Conservation (phyloP, 352 stramenopile species). For the Elongisporangium senticosum region DNA sequence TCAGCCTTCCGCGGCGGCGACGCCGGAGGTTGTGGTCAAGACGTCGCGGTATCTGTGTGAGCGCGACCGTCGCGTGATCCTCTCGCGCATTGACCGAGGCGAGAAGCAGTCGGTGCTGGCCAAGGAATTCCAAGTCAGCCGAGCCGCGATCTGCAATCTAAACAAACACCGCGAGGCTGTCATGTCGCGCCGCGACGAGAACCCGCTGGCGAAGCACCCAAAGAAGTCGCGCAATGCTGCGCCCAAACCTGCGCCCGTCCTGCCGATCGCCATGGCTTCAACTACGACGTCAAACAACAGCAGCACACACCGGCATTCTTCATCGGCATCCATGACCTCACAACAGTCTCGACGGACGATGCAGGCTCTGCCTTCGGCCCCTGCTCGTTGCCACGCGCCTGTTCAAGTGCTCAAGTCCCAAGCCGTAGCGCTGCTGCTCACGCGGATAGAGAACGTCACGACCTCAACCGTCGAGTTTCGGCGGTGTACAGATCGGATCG, state of each 20-base stretch:
- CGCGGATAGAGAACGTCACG: slow-evolving; percentile 25
- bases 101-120: slow-evolving; percentile 45
- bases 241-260: not conserved
- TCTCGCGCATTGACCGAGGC: slow-evolving; percentile 29
- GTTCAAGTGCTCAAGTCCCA: slow-evolving; percentile 39
- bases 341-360: not conserved
- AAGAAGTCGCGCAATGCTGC: slow-evolving; percentile 7
- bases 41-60: slow-evolving; percentile 37
- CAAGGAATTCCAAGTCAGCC: slow-evolving; percentile 55
- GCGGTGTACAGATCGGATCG: slow-evolving; percentile 28
- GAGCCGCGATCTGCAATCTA: slow-evolving; percentile 53
- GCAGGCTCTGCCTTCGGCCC: not conserved
- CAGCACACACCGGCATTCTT: not conserved
- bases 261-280: not conserved
- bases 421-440: slow-evolving; percentile 31
- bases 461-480: slow-evolving; percentile 27
- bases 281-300: not conserved
- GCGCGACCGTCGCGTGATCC: slow-evolving; percentile 40
- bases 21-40: slow-evolving; percentile 7
- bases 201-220: slow-evolving; percentile 42
- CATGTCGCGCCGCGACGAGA: slow-evolving; percentile 26
- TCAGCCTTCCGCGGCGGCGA: not conserved
- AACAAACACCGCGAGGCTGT: slow-evolving; percentile 42
- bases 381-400: not conserved
- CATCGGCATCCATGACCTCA: not conserved